phyloP scores from a whole-genome alignment of 257 asterid genomes.

The Orobanche coerulescens region DNA sequence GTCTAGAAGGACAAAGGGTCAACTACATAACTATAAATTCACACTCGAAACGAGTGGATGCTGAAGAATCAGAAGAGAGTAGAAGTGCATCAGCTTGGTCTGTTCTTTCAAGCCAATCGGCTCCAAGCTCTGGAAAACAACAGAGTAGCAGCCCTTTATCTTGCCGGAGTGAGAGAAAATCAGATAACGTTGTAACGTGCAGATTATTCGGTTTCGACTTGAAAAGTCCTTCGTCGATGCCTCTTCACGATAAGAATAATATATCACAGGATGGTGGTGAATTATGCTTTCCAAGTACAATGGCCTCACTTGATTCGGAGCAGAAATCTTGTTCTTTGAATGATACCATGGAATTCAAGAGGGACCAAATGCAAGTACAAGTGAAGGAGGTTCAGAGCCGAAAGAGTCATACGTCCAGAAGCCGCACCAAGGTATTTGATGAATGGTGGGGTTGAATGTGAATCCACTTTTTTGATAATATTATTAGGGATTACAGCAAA shows the following conservation, averaged over 20 bases:
- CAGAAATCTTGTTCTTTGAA: conserved; percentile 40
- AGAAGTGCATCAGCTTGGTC: conserved; percentile 42
- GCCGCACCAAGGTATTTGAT: conserved; percentile 53
- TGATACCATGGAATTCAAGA: conserved; percentile 32
- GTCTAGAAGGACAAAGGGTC: conserved; percentile 23
- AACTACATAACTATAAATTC: conserved; percentile 3
- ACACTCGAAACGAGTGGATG: conserved; percentile 14
- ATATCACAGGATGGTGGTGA: conserved; percentile 19
- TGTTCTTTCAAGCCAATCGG: conserved; percentile 26
- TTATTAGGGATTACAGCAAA: no score
- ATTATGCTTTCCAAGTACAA: conserved; percentile 18
- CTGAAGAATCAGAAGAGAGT: conserved; percentile 37
- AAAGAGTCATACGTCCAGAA: conserved; percentile 38
- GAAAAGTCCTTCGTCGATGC: conserved; percentile 31
- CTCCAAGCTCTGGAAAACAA: conserved; percentile 20
- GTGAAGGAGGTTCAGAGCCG: conserved; percentile 44
- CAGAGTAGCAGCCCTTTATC: conserved; percentile 22
- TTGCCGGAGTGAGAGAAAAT: conserved; percentile 27
- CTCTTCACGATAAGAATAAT: conserved; percentile 16
- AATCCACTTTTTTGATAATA: not conserved
- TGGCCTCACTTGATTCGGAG: conserved; percentile 38
- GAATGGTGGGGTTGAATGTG: not conserved
- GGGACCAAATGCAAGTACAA: conserved; percentile 24
- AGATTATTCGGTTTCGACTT: conserved; percentile 59
- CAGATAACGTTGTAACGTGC: conserved; percentile 33